phyloP scores from a whole-genome alignment of 1,139 yeast genomes.

The Sugiyamaella paludigena region DNA sequence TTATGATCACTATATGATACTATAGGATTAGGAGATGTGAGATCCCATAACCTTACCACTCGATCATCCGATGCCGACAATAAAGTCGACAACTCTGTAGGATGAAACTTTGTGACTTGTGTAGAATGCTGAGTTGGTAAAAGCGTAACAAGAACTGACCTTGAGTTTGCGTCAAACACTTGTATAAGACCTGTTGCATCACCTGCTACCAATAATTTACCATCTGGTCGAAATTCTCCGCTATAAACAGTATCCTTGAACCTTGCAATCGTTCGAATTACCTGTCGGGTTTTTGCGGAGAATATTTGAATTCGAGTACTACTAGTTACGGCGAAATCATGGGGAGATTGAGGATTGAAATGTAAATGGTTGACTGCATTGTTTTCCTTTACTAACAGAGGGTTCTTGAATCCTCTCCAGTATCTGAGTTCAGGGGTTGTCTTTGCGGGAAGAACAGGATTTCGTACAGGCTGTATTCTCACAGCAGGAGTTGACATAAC shows the following conservation, averaged over 20 bases:
- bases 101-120: conserved; percentile 92
- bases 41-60: conserved; percentile 81
- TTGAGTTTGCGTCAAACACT: conserved; percentile 77
- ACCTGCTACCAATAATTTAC: conserved; percentile 79
- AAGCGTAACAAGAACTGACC: conserved; percentile 74
- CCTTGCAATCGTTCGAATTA: conserved; percentile 80
- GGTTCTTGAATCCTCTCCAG: conserved; percentile 84
- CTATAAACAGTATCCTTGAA: conserved; percentile 88
- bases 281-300: conserved; percentile 90
- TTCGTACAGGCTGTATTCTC: conserved; percentile 65
- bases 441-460: conserved; percentile 76
- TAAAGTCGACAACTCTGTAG: conserved; percentile 64
- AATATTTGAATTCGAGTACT: conserved; percentile 90
- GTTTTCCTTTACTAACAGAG: conserved; percentile 90
- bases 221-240: conserved; percentile 81
- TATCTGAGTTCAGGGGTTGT: conserved; percentile 92
- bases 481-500: conserved; percentile 77
- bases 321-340: conserved; percentile 92
- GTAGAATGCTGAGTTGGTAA: conserved; percentile 84
- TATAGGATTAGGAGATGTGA: conserved; percentile 69
- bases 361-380: conserved; percentile 85
- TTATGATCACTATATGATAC: conserved; percentile 71
- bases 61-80: conserved; percentile 92
- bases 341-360: conserved; percentile 82
- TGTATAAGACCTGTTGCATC: conserved; percentile 88